Evolutionary conservation across 257 asterid species (phyloP), one percentile per base, ranked within the genome.

Genomic region (Ilex aquifolium): DNA sequence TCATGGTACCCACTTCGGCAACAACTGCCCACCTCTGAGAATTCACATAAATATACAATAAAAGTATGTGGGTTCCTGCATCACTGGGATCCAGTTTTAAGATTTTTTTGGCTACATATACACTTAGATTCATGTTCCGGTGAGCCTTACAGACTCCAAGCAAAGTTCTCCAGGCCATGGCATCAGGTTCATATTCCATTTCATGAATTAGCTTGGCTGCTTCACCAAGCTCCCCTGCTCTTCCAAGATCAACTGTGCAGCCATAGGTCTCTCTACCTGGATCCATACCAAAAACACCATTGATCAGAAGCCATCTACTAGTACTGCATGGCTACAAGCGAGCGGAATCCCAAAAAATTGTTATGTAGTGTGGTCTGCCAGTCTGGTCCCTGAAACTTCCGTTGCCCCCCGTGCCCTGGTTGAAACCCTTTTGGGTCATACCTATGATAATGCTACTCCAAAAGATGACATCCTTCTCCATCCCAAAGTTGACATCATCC

Each of bases 361-460:
- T 90, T 59, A 88, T 76, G 75, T 79, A 57, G 64, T 88, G 88
- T 13, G 96, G 97, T 61, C 27, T 21, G 27, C 27, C 27, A 21
- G 27, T 21, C 68, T 80, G 60, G 59, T 77, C 51, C 85, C 78
- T 40, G 89, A 76, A 42, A 68, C 51, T 65, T 74, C 82, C 95
- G 88, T 89, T 81, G 80, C 1, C 27, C 27, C 27, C 27, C 27
- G 27, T 21, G 27, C 27, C 27, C 57, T 72, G 69, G 75, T 93
- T 86, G 75, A 83, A 88, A 60, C 98, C 98, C 70, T 91, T 91
- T 66, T 88, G 96, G 48, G 97, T 96, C 55, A 81, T 77, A 66
- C 98, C 96, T 66, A 83, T 88, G 67, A 91, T 83, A 95, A 91
- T 88, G 59, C 96, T 88, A 79, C 98, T 91, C 93, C 95, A 91